Evolutionary conservation across 2,329 filamentous ascomycete species (phyloP), one percentile per base, ranked within the genome.

Genomic region (Penicillium sp.): DNA sequence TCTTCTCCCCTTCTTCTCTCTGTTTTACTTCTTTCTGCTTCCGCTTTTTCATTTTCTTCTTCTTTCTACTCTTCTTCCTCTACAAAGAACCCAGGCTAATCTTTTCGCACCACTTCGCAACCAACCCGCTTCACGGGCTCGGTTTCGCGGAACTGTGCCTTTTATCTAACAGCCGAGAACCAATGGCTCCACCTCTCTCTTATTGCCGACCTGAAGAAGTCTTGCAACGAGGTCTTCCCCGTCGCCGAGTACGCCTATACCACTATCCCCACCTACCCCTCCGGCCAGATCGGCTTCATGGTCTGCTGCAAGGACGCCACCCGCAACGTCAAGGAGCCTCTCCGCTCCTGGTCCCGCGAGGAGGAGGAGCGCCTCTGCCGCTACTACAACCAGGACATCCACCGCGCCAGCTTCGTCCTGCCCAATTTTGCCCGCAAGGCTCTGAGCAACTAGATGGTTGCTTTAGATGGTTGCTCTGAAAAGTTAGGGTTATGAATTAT

Each of bases 271-370:
- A 99, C 94, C 72, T 99, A 99, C 83, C 94, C 94, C 62, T 96
- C 91, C 51, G 94, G 94, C 73, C 94, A 99, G 82, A 99, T 99
- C 70, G 94, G 94, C 73, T 99, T 99, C 87, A 97, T 99, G 92
- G 90, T 99, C 72, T 97, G 94, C 87, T 90, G 84, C 87, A 97
- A 99, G 86, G 93, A 97, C 73, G 80, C 86, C 73, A 85, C 78
- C 71, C 85, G 87, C 74, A 84, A 99, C 77, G 84, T 97, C 72
- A 90, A 84, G 75, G 89, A 87, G 77, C 94, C 94, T 47, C 71
- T 97, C 57, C 88, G 94, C 70, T 81, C 78, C 66, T 96, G 91
- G 88, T 81, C 85, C 59, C 72, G 82, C 60, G 92, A 95, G 78
- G 91, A 97, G 78, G 94, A 99, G 84, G 87, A 90, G 70, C 87